phyloP scores from a whole-genome alignment of 108 stramenopile species.

The Fragilaria crotonensis region DNA sequence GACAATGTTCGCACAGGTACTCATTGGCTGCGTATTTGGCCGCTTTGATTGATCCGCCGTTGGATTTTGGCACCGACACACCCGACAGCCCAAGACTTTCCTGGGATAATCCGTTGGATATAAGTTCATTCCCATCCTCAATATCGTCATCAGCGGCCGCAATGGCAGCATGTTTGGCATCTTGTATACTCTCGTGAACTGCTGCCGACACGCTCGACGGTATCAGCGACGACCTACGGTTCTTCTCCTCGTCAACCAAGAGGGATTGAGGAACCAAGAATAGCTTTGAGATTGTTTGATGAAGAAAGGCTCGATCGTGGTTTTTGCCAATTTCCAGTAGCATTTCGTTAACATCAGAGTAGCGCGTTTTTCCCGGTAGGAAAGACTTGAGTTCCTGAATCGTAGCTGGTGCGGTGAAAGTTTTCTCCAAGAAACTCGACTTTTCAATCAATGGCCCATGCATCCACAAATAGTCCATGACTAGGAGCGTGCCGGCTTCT shows the following conservation, averaged over 20 bases:
- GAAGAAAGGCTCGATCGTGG: constrained; percentile 50
- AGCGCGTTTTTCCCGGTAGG: constrained; percentile 66
- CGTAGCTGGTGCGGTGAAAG: constrained; percentile 36
- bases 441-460: constrained; percentile 53
- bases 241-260: constrained; percentile 41
- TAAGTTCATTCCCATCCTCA: not conserved
- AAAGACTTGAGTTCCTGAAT: constrained; percentile 42
- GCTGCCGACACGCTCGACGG: constrained; percentile 37
- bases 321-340: constrained; percentile 61
- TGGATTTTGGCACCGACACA: not conserved
- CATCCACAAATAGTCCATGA: constrained; percentile 68
- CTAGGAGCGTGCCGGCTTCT: constrained; percentile 64
- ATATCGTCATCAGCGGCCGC: constrained; percentile 13
- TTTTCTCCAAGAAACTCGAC: constrained; percentile 41
- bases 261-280: constrained; percentile 59
- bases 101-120: too few relatives aligned
- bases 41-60: not conserved
- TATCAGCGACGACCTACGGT: constrained; percentile 2
- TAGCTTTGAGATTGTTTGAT: constrained; percentile 59
- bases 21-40: constrained; percentile 70
- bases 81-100: too few relatives aligned
- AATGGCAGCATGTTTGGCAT: constrained; percentile 30
- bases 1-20: constrained; percentile 57
- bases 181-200: constrained; percentile 29
- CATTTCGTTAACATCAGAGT: constrained; percentile 53